phyloP scores from a whole-genome alignment of 2,329 filamentous ascomycete genomes.

The Drechslera avenae region DNA sequence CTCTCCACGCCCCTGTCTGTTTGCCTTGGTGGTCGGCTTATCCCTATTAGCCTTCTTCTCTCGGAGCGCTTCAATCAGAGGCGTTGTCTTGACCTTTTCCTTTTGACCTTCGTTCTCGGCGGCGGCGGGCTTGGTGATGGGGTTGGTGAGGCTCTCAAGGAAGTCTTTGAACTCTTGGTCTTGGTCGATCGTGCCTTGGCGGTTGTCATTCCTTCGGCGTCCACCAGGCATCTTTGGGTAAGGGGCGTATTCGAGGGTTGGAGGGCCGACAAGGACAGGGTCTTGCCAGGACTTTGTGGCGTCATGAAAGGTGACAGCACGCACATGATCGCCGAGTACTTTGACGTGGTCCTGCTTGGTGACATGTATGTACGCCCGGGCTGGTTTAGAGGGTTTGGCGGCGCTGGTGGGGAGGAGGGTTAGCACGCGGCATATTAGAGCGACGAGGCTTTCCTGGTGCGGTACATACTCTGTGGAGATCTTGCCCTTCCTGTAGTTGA shows the following conservation, averaged over 20 bases:
- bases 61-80: slow-evolving; percentile 84
- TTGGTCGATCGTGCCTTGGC: slow-evolving; percentile 94
- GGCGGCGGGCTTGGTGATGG: slow-evolving; percentile 60
- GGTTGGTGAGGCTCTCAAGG: slow-evolving; percentile 82
- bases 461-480: slow-evolving; percentile 77
- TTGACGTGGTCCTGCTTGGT: slow-evolving; percentile 71
- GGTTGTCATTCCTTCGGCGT: slow-evolving; percentile 77
- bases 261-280: slow-evolving; percentile 75
- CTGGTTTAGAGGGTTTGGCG: slow-evolving; percentile 82
- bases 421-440: background rate
- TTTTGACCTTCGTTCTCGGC: slow-evolving; percentile 60
- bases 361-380: slow-evolving; percentile 82
- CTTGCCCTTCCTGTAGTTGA: slow-evolving; percentile 74
- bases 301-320: slow-evolving; percentile 75
- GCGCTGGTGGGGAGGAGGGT: slow-evolving; percentile 26
- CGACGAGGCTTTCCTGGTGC: background rate
- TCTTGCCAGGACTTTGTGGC: slow-evolving; percentile 76
- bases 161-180: slow-evolving; percentile 96
- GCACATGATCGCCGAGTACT: slow-evolving; percentile 71
- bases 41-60: slow-evolving; percentile 86
- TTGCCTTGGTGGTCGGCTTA: slow-evolving; percentile 58
- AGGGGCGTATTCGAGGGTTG: slow-evolving; percentile 78
- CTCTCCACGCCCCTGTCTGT: slow-evolving; percentile 64
- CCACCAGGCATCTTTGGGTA: slow-evolving; percentile 81
- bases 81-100: slow-evolving; percentile 78